A percentile compares a stretch with the other conserved stretches of the same genome.
These are phyloP conservation scores for Lichtheimia ornata DNA, from an alignment of 371 early-diverging fungal species.

Conservation along the genomic window DNA sequence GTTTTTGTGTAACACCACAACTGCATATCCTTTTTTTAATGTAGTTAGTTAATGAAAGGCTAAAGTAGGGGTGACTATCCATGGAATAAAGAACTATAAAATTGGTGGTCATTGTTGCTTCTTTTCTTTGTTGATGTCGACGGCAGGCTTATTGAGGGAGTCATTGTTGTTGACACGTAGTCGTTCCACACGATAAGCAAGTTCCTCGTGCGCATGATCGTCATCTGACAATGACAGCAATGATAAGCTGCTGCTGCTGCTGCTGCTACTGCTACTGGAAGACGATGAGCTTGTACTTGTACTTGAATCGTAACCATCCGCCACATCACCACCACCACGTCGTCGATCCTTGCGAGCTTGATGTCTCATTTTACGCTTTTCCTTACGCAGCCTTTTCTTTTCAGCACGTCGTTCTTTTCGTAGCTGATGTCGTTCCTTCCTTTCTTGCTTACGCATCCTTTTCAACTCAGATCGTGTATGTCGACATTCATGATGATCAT, in stretches of 20 bases:
- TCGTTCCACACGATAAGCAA: not conserved
- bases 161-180: not conserved
- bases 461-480: slow-evolving; percentile 1
- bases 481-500: not conserved
- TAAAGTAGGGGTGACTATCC: too few relatives aligned
- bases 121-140: not conserved
- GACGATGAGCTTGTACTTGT: slow-evolving; percentile 4
- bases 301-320: slow-evolving; percentile 3
- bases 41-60: too few relatives aligned
- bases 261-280: not conserved
- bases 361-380: not conserved
- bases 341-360: not conserved
- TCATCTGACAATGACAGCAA: not conserved
- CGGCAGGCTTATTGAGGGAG: too few relatives aligned
- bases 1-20: too few relatives aligned
- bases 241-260: not conserved
- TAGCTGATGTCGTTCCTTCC: slow-evolving; percentile 1
- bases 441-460: not conserved
- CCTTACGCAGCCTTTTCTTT: slow-evolving; percentile 1
- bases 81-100: not conserved
- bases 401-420: slow-evolving; percentile 5
- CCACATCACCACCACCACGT: not conserved
- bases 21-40: too few relatives aligned
- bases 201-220: not conserved
- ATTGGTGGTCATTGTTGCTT: not conserved